phyloP scores from a whole-genome alignment of 2,329 filamentous ascomycete genomes.

The Paracorniculantispora psalliotae region DNA sequence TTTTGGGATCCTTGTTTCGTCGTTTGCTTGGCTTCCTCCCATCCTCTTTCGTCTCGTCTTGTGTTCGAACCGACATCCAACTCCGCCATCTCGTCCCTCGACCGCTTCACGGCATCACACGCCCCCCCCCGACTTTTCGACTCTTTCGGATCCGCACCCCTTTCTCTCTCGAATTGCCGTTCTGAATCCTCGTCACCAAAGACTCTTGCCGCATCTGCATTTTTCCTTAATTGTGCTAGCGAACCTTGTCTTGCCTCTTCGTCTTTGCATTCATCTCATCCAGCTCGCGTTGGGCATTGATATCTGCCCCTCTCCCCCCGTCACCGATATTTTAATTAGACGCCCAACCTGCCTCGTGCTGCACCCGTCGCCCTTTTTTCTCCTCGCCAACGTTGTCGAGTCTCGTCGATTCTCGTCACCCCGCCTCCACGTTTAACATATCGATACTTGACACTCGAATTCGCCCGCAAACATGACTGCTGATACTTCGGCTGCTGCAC shows the following conservation, averaged over 20 bases:
- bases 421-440: background rate
- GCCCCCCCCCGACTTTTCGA: slow-evolving; percentile 3
- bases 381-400: background rate
- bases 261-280: slow-evolving; percentile 7
- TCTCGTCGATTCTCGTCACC: background rate
- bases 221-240: background rate
- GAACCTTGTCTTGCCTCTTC: background rate
- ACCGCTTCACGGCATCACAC: slow-evolving; percentile 10
- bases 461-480: slow-evolving; percentile 18
- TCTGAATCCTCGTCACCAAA: background rate
- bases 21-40: slow-evolving; percentile 8
- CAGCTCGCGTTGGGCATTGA: slow-evolving; percentile 6
- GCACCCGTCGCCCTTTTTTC: background rate
- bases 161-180: background rate
- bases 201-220: background rate
- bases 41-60: slow-evolving; percentile 13
- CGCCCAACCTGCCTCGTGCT: slow-evolving; percentile 1
- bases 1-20: slow-evolving; percentile 12
- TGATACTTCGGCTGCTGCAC: slow-evolving; percentile 66
- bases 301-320: slow-evolving; percentile 14
- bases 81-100: slow-evolving; percentile 21
- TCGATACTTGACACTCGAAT: background rate
- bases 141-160: slow-evolving; percentile 1
- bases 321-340: slow-evolving; percentile 14
- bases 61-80: slow-evolving; percentile 14